Percentiles rank a stretch among this genome's conserved stretches.
Evolutionary conservation across 2,329 filamentous ascomycete species (phyloP).

Genomic region (Neurospora sp.): DNA sequence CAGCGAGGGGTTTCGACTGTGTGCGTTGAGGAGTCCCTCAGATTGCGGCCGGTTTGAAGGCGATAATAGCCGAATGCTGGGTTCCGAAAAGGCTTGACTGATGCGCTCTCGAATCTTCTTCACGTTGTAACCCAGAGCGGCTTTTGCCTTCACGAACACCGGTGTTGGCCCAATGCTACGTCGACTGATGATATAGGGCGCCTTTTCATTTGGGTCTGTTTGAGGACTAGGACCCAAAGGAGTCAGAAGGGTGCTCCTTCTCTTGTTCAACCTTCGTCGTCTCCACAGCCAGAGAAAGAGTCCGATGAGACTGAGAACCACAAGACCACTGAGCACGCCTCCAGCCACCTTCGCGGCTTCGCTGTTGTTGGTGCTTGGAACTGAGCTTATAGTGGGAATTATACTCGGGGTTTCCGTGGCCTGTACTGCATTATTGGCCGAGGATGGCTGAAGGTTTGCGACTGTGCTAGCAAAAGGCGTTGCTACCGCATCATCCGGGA

Average conservation of each 20-base stretch:
- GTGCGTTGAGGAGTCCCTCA: constrained; percentile 26
- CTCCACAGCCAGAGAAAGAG: constrained; percentile 43
- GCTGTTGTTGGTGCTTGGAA: constrained; percentile 14
- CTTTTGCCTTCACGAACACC: constrained; percentile 30
- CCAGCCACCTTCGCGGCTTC: constrained; percentile 30
- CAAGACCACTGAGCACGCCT: constrained; percentile 40
- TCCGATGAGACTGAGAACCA: constrained; percentile 34
- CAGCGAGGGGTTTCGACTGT: constrained; percentile 30
- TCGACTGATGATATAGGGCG: constrained; percentile 33
- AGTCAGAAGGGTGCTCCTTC: constrained; percentile 39
- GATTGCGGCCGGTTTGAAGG: constrained; percentile 28
- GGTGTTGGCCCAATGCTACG: constrained; percentile 41
- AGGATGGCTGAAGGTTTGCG: constrained; percentile 10
- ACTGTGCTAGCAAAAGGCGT: constrained; percentile 14
- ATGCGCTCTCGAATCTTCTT: constrained; percentile 27
- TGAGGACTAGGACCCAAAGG: constrained; percentile 30
- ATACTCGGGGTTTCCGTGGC: constrained; percentile 9
- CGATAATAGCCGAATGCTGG: constrained; percentile 39
- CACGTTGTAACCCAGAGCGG: constrained; percentile 28
- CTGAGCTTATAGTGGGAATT: constrained; percentile 12
- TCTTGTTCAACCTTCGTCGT: constrained; percentile 31
- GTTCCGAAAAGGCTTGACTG: constrained; percentile 31
- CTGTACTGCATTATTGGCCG: constrained; percentile 6
- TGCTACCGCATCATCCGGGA: constrained; percentile 8
- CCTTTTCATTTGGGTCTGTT: constrained; percentile 20